Percentiles rank a stretch among this genome's conserved stretches.
Conservation (phyloP, 169 alveolate genomes). For the Plasmodium knowlesi region DNA sequence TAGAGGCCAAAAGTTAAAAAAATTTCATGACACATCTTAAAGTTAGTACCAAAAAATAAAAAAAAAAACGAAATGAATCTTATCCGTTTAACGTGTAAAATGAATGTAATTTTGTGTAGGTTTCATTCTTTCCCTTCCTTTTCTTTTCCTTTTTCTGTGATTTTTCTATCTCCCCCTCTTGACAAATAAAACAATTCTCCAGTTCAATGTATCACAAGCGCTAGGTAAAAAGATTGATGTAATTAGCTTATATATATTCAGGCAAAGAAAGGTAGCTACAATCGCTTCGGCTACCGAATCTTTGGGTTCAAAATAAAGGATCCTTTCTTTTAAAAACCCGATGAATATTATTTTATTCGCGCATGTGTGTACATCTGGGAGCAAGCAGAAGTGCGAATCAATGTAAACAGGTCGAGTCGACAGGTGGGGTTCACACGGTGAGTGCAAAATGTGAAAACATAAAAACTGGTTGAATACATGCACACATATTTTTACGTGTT, state of each 20-base stretch:
- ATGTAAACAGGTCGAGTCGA: neutral
- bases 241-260: neutral
- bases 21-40: neutral
- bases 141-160: neutral
- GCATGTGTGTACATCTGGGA: neutral
- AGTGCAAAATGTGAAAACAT: neutral
- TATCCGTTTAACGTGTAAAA: neutral
- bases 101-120: neutral
- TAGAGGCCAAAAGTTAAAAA: neutral
- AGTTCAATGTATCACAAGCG: neutral
- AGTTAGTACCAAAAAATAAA: neutral
- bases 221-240: neutral
- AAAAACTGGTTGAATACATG: neutral
- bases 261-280: neutral
- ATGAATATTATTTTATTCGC: neutral
- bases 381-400: neutral
- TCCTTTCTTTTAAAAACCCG: neutral
- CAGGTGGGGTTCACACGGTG: neutral
- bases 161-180: neutral
- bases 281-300: neutral
- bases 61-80: neutral
- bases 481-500: neutral
- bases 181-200: neutral
- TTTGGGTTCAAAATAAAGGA: constrained; percentile 9
- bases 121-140: neutral